Evolutionary conservation across 2,329 filamentous ascomycete species (phyloP).

Genomic region (Zymoseptoria passerinii): DNA sequence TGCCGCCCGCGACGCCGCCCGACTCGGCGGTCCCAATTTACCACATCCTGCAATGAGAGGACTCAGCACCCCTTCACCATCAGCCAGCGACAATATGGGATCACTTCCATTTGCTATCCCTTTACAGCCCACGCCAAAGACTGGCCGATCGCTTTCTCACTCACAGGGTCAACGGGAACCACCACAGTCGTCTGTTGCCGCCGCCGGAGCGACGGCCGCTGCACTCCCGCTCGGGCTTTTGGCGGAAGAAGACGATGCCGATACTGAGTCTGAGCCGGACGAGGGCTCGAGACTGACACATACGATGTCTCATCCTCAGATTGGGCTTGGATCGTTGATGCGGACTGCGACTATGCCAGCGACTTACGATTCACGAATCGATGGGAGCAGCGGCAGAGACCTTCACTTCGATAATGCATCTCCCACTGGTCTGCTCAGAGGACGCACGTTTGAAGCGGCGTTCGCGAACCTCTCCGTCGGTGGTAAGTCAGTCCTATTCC

Average conservation of each 20-base stretch:
- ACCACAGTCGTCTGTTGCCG: slow-evolving; percentile 6
- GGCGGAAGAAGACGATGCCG: slow-evolving; percentile 19
- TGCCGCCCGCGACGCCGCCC: slow-evolving; percentile 17
- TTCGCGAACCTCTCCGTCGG: slow-evolving; percentile 24
- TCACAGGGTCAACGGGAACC: slow-evolving; percentile 47
- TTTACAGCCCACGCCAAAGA: slow-evolving; percentile 82
- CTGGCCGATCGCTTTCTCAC: slow-evolving; percentile 91
- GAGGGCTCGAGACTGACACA: slow-evolving; percentile 22
- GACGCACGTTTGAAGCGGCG: slow-evolving; percentile 20
- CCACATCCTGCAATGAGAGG: slow-evolving; percentile 5
- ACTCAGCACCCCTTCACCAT: slow-evolving; percentile 32
- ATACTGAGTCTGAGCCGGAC: slow-evolving; percentile 22
- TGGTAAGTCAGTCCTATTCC: slow-evolving; percentile 18
- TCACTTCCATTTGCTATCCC: slow-evolving; percentile 77
- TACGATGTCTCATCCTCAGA: slow-evolving; percentile 26
- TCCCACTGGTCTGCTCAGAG: slow-evolving; percentile 11
- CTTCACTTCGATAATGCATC: slow-evolving; percentile 12
- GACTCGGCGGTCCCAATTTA: slow-evolving; percentile 41
- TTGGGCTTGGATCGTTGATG: slow-evolving; percentile 19
- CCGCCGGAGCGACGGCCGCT: slow-evolving; percentile 11
- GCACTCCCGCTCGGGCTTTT: slow-evolving; percentile 24
- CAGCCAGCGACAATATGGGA: slow-evolving; percentile 39
- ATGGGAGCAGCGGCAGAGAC: slow-evolving; percentile 15
- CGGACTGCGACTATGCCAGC: slow-evolving; percentile 25
- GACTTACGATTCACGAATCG: slow-evolving; percentile 13